phyloP scores from a whole-genome alignment of 371 early-diverging fungal species.

The Chytridium lagenaria region DNA sequence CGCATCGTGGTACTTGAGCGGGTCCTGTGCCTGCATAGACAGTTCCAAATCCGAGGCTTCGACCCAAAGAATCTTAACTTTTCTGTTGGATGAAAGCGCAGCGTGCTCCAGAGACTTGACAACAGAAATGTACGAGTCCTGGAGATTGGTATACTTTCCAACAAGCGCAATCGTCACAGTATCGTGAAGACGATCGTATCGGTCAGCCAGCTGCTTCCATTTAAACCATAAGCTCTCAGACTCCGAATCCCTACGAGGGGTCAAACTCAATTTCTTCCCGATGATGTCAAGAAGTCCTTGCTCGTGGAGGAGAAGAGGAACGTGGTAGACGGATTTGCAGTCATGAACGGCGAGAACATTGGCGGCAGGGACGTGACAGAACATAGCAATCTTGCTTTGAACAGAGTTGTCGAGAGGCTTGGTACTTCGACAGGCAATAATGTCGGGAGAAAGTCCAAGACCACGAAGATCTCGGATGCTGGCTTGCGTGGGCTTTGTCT shows the following conservation, averaged over 20 bases:
- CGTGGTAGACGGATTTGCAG: conserved; percentile 95
- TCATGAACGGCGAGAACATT: conserved; percentile 95
- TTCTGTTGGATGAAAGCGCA: conserved; percentile 78
- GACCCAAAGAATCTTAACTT: conserved; percentile 89
- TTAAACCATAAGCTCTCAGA: conserved; percentile 49
- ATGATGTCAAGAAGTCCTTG: conserved; percentile 86
- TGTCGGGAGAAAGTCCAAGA: conserved; percentile 95
- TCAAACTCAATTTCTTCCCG: conserved; percentile 79
- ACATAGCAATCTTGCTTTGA: conserved; percentile 94
- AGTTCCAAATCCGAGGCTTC: conserved; percentile 92
- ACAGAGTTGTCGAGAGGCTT: conserved; percentile 82
- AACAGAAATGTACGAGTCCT: conserved; percentile 97
- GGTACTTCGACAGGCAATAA: conserved; percentile 95
- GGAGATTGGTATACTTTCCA: conserved; percentile 94
- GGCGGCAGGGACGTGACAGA: conserved; percentile 94
- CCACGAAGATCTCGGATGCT: conserved; percentile 95
- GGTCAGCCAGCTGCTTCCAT: conserved; percentile 84
- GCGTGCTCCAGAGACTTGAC: conserved; percentile 97
- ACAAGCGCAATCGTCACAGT: conserved; percentile 93
- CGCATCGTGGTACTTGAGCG: conserved; percentile 92
- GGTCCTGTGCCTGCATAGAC: conserved; percentile 70
- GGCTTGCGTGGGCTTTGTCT: conserved; percentile 99
- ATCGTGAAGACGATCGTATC: conserved; percentile 81
- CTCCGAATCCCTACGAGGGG: conserved; percentile 33
- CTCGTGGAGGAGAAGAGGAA: conserved; percentile 88